Base-by-base conservation (phyloP, 108 stramenopile species). In the Fistulifera pelliculosa region DNA sequence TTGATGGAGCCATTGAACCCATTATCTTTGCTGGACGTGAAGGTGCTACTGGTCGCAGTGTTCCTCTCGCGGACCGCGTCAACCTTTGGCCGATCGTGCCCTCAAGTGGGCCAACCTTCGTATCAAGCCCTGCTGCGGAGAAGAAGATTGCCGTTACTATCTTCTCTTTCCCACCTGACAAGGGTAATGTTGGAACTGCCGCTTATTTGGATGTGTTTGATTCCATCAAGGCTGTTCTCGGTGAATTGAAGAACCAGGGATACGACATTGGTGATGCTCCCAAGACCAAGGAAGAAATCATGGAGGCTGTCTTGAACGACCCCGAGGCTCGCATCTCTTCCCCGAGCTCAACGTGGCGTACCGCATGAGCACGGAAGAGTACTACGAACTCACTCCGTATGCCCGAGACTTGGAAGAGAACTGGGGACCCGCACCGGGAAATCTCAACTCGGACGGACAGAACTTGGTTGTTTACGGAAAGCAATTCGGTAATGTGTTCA, bases 141-240 rank as follows among this genome's bases (percentile, higher is more conserved):
- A 96, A 96, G 85, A 96, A 95, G 73, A 87, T 96, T 70, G 93
- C 95, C 16, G 83, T 96, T 41, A 96, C 95, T 17, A 90, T 96
- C 79, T 96, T 96, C 73, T 93, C 90, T 38, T 96, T 96, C 83
- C 95, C 95, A 42, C 95, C 95, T 28, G 95, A 96, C 73, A 96
- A 96, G 85, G 95, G 95, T 41, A 96, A 96, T 68, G 95, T 96
- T 40, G 95, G 95, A 47, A 96, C 95, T 40, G 95, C 95, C 10
- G 95, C 95, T 25, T 96, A 96, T 86, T 79, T 96, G 38, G 94
- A 96, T 74, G 95, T 96, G n/a, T 96, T 96, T 73, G 79, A 83
- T 74, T 95, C 94, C 39, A 96, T 96, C 86, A 84, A 85, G 70
- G 90, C 94, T 40, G 94, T 94, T 2, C 55, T 94, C 24, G 66